A percentile compares a stretch with the other conserved stretches of the same genome.
These are phyloP conservation scores for Backusella westeae DNA, from an alignment of 192 early-diverging fungal species.

Conservation along the genomic window DNA sequence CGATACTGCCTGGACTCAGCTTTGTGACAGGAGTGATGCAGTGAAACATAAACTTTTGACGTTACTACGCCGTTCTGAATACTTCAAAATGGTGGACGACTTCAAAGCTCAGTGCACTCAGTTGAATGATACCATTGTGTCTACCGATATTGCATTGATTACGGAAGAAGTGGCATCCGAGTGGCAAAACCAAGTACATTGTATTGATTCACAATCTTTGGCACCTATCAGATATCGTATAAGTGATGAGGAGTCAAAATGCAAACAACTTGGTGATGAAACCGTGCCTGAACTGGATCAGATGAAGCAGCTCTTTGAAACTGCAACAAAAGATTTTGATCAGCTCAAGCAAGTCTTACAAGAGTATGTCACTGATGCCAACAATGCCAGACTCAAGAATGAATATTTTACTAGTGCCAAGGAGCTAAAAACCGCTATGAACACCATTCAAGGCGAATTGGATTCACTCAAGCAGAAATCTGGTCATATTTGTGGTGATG, in stretches of 20 bases:
- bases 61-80: neutral
- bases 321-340: neutral
- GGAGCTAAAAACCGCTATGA: neutral
- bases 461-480: neutral
- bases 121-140: neutral
- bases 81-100: neutral
- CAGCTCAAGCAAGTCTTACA: neutral
- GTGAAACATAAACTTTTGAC: neutral
- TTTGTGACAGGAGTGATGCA: neutral
- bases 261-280: neutral
- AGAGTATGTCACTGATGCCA: neutral
- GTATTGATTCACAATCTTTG: neutral
- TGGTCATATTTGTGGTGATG: neutral
- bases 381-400: conserved; percentile 4
- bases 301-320: neutral
- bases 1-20: conserved; percentile 16
- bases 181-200: neutral
- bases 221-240: neutral
- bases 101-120: neutral
- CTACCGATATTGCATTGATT: neutral
- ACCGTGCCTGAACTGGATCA: neutral
- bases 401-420: neutral
- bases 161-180: neutral
- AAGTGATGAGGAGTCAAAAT: neutral
- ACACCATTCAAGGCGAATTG: neutral